Base-by-base conservation (phyloP, 2,329 filamentous ascomycete species). In the Ceratocystis albifundus region DNA sequence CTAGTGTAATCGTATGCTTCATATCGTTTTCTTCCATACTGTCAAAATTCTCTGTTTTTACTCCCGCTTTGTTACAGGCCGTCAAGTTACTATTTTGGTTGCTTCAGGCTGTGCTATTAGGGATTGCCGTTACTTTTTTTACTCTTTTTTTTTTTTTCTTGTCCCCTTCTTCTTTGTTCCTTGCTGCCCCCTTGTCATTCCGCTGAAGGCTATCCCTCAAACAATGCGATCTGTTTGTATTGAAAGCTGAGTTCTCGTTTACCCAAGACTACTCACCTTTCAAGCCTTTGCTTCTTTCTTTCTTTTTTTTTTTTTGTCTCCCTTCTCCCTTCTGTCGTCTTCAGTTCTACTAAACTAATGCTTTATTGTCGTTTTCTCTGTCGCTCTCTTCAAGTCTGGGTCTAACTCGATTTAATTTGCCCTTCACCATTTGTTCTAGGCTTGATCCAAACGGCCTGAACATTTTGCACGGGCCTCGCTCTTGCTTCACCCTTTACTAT, bases 21-120 rank as follows among this genome's bases (percentile, higher is more conserved):
- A 41, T 41, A 53, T 53, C 5, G 22, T 53, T 53, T 25, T 53
- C 22, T 53, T 22, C 48, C n/a, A 7, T 53, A 53, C 48, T 8
- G 7, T 20, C 48, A n/a, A 53, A n/a, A 53, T 53, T 8, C 48
- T 25, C 22, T 32, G 53, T 57, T 30, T 17, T 57, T 12, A 3
- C 20, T 10, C 12, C 50, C 20, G 25, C 20, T 8, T 28, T 3
- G 17, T 30, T 17, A n/a, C 15, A 32, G 55, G 28, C 55, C 32
- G 28, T 36, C 55, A 59, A 59, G 55, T 59, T 59, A 8, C 30
- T 59, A 59, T 59, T 59, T 59, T 59, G 55, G 55, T 36, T 59
- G 55, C 55, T 59, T 59, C 28, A 59, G 55, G 12, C 10, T 36
- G 30, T 59, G 28, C 55, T 59, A 59, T 59, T 59, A 59, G 28